phyloP scores from a whole-genome alignment of 331 rosid genomes.

The Quercus tomentella region DNA sequence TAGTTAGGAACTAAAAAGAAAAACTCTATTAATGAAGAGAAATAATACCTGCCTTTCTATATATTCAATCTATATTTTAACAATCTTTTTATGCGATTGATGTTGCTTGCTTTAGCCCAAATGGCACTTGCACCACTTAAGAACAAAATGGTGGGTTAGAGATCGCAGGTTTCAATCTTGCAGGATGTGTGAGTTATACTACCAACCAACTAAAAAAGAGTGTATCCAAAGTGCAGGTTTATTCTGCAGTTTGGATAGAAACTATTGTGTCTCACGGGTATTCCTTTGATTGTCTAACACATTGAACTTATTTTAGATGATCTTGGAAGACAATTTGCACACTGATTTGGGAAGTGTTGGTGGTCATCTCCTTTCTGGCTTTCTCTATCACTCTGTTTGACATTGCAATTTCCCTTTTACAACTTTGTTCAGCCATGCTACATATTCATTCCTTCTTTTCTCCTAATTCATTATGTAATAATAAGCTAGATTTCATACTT shows the following conservation, averaged over 20 bases:
- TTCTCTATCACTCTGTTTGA: not conserved
- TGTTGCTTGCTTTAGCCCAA: not conserved
- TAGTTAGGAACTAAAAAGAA: not conserved
- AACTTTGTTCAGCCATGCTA: not conserved
- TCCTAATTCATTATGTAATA: not conserved
- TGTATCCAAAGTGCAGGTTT: not conserved
- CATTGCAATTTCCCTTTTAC: not conserved
- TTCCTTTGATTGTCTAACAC: not conserved
- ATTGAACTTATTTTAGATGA: not conserved
- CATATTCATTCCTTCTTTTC: not conserved
- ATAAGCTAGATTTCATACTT: not conserved
- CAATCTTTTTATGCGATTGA: not conserved
- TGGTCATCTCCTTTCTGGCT: not conserved
- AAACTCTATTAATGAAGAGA: not conserved
- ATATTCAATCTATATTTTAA: not conserved
- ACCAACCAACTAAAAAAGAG: no score
- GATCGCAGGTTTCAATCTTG: no score
- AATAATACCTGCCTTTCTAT: not conserved
- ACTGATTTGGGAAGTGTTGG: not conserved
- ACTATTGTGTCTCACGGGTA: not conserved
- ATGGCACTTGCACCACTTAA: no score
- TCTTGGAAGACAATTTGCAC: not conserved
- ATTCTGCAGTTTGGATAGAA: not conserved
- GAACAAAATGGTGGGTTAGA: no score
- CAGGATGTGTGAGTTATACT: no score